A percentile compares a stretch with the other conserved stretches of the same genome.
Evolutionary conservation across 108 stramenopile genomes (phyloP).

Genomic region (Cyclotella kingstonii): DNA sequence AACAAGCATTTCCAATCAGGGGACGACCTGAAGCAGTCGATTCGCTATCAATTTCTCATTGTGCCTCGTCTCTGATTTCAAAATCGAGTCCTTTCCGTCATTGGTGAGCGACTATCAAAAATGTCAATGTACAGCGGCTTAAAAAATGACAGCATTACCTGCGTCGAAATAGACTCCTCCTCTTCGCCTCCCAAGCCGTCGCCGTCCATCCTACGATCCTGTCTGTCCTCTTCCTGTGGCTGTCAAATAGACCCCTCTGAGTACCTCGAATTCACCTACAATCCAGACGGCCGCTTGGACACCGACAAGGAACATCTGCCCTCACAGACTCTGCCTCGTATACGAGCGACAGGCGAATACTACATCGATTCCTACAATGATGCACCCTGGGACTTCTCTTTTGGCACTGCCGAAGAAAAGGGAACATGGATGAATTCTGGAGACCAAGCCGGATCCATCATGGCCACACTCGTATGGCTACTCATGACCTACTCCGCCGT

Average conservation of each 20-base stretch:
- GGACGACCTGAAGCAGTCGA: too few relatives aligned
- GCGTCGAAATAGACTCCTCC: constrained; percentile 1
- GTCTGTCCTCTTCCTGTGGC: constrained; percentile 32
- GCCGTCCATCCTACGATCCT: constrained; percentile 30
- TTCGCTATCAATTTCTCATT: too few relatives aligned
- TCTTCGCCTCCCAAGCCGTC: constrained; percentile 9
- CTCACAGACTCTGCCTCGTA: constrained; percentile 27
- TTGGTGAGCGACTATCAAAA: not conserved
- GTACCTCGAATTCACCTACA: constrained; percentile 31
- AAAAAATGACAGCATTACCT: constrained; percentile 3
- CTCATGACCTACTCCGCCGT: constrained; percentile 73
- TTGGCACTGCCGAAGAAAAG: constrained; percentile 48
- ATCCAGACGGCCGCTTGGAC: too few relatives aligned
- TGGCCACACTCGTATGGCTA: constrained; percentile 84
- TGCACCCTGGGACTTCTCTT: constrained; percentile 38
- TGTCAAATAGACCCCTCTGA: constrained; percentile 38
- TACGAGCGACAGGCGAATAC: constrained; percentile 36
- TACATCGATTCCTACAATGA: constrained; percentile 51
- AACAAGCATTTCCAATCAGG: too few relatives aligned
- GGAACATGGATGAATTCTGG: constrained; percentile 89
- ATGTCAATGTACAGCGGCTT: not conserved
- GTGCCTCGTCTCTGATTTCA: too few relatives aligned
- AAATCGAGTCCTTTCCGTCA: too few relatives aligned
- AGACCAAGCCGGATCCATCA: constrained; percentile 89
- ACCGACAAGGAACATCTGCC: not conserved